phyloP scores from a whole-genome alignment of 192 early-diverging fungal genomes.

The Podila epigama region DNA sequence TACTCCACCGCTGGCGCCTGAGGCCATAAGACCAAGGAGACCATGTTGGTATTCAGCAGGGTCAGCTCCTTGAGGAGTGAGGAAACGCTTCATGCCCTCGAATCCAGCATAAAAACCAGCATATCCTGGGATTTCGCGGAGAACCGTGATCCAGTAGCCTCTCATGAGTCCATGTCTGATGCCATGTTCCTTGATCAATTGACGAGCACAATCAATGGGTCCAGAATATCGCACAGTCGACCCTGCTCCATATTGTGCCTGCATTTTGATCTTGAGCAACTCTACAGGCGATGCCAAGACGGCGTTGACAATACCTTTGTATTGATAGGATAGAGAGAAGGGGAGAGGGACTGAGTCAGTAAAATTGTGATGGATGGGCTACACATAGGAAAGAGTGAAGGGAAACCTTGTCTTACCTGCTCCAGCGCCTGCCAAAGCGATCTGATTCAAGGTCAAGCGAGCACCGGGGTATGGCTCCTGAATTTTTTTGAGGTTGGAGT shows the following conservation, averaged over 20 bases:
- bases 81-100: slow-evolving; percentile 76
- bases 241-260: slow-evolving; percentile 80
- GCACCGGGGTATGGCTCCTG: slow-evolving; percentile 56
- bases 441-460: slow-evolving; percentile 69
- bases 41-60: slow-evolving; percentile 59
- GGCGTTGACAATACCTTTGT: slow-evolving; percentile 75
- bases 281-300: slow-evolving; percentile 93
- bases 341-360: not conserved
- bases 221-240: slow-evolving; percentile 55
- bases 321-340: not conserved
- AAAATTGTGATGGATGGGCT: not conserved
- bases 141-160: slow-evolving; percentile 82
- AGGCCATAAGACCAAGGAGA: slow-evolving; percentile 65
- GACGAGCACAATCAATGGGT: slow-evolving; percentile 71
- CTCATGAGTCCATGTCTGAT: slow-evolving; percentile 76
- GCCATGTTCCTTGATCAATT: slow-evolving; percentile 74
- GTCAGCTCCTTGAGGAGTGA: slow-evolving; percentile 55
- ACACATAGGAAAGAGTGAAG: not conserved
- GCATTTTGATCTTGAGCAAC: slow-evolving; percentile 91
- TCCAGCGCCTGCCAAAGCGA: slow-evolving; percentile 87
- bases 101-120: slow-evolving; percentile 89
- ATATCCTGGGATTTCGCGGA: slow-evolving; percentile 83
- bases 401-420: slow-evolving; percentile 62
- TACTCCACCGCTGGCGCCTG: slow-evolving; percentile 83
- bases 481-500: slow-evolving; percentile 67